Evolutionary conservation across 441 rosid genomes (phyloP).

Genomic region (Mallotus repandus): DNA sequence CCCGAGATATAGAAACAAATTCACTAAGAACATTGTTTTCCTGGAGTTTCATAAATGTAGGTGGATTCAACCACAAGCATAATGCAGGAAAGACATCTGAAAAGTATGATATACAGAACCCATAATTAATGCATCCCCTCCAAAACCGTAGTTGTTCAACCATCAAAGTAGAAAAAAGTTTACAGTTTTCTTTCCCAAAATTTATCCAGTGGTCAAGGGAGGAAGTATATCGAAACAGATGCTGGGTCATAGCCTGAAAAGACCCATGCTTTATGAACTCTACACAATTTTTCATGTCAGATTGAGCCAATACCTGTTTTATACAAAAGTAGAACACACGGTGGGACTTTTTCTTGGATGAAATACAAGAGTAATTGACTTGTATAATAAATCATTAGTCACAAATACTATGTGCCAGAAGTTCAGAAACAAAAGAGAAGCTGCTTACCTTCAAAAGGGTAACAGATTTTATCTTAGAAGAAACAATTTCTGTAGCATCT

Average conservation of each 20-base stretch:
- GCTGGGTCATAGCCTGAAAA: conserved; percentile 63
- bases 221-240: conserved; percentile 57
- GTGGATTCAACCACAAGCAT: conserved; percentile 85
- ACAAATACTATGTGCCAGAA: conserved; percentile 8
- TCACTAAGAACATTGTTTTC: conserved; percentile 54
- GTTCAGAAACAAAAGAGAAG: conserved; percentile 11
- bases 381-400: conserved; percentile 11
- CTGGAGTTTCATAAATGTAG: conserved; percentile 57
- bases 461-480: conserved; percentile 61
- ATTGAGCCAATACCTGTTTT: conserved; percentile 68
- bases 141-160: conserved; percentile 85
- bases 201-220: conserved; percentile 74
- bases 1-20: conserved; percentile 64
- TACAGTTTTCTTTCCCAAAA: conserved; percentile 69
- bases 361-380: conserved; percentile 8
- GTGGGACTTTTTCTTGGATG: conserved; percentile 5
- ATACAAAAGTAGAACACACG: conserved; percentile 19
- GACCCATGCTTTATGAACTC: conserved; percentile 53
- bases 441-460: conserved; percentile 64
- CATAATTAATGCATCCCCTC: conserved; percentile 75
- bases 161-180: conserved; percentile 65
- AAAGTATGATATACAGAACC: conserved; percentile 62
- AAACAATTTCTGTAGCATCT: conserved; percentile 37
- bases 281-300: conserved; percentile 55
- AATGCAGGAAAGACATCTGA: conserved; percentile 74